Evolutionary conservation across 345 rosid species (phyloP).

Genomic region (Adansonia digitata): DNA sequence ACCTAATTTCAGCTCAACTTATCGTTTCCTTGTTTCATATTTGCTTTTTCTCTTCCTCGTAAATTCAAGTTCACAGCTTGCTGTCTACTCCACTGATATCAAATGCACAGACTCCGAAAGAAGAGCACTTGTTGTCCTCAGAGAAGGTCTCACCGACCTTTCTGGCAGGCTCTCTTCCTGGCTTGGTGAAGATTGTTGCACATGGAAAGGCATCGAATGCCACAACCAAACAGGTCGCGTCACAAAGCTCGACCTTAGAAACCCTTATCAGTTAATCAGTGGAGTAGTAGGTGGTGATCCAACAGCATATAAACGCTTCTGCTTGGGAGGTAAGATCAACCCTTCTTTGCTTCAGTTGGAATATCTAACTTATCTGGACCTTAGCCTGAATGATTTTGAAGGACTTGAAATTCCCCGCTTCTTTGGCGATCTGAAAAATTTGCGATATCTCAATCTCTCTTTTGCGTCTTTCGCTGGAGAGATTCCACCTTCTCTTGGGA

Average conservation of each 20-base stretch:
- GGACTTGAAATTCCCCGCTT: conserved; percentile 25
- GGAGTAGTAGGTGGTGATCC: conserved; percentile 11
- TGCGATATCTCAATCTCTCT: conserved; percentile 35
- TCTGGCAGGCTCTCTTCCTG: conserved; percentile 28
- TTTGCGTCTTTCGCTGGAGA: conserved; percentile 20
- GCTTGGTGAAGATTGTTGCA: conserved; percentile 23
- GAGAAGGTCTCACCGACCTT: conserved; percentile 24
- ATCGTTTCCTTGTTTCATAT: background rate
- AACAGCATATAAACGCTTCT: conserved; percentile 10
- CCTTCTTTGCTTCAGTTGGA: conserved; percentile 22
- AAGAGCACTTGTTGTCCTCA: conserved; percentile 26
- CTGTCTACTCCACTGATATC: background rate
- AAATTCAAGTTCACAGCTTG: background rate
- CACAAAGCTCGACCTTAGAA: conserved; percentile 21
- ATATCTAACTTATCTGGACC: conserved; percentile 20
- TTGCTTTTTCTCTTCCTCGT: background rate
- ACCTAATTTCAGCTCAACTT: background rate
- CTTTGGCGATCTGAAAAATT: conserved; percentile 17
- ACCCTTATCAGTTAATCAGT: conserved; percentile 5
- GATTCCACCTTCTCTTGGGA: conserved; percentile 29
- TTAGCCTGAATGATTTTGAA: conserved; percentile 31
- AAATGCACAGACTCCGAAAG: conserved; percentile 21
- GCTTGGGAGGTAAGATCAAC: conserved; percentile 26
- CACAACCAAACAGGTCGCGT: conserved; percentile 15
- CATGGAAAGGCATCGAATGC: conserved; percentile 28